phyloP scores from a whole-genome alignment of 2,329 filamentous ascomycete species.

The Myriosclerotinia duriaeana region DNA sequence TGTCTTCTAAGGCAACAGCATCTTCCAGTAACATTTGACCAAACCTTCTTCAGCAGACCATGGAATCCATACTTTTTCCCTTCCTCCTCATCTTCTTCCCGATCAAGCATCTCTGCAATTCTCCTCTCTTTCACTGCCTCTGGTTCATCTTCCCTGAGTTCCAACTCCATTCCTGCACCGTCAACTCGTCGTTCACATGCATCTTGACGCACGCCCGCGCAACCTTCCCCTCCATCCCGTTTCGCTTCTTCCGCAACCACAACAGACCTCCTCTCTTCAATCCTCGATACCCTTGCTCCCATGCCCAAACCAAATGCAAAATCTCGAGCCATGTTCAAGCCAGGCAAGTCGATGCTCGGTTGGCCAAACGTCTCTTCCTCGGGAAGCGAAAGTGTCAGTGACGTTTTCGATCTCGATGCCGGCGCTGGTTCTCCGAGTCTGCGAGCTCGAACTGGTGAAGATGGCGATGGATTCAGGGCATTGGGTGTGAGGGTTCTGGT shows the following conservation, averaged over 20 bases:
- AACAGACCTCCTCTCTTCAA: conserved; percentile 8
- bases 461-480: background rate
- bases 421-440: background rate
- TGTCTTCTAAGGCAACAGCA: background rate
- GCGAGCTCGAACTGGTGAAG: background rate
- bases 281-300: conserved; percentile 3
- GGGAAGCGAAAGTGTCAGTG: conserved; percentile 16
- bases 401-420: conserved; percentile 7
- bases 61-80: background rate
- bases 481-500: background rate
- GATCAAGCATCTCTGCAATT: conserved; percentile 2
- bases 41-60: background rate
- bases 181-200: background rate
- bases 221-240: background rate
- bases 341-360: conserved; percentile 17
- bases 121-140: background rate
- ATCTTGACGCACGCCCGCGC: background rate
- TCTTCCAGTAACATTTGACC: background rate
- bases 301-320: background rate
- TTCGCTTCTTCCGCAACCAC: background rate
- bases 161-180: background rate
- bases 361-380: conserved; percentile 20
- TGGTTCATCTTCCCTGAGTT: background rate
- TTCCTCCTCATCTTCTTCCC: background rate
- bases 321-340: background rate